Evolutionary conservation across 192 early-diverging fungal genomes (phyloP).

Genomic region (Haplosporangium gracile): DNA sequence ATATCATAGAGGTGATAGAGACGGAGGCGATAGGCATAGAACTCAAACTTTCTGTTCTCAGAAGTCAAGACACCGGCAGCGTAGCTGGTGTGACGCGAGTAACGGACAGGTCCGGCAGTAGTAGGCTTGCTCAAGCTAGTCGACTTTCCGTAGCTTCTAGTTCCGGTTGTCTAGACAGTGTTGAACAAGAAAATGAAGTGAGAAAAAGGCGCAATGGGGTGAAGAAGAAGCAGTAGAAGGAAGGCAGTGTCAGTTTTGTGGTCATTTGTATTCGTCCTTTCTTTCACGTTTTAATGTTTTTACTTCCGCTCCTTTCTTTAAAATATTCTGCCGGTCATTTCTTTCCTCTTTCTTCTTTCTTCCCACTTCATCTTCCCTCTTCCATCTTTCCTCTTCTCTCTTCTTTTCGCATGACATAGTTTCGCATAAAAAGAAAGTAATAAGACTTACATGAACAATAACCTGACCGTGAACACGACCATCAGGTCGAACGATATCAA

Average conservation of each 20-base stretch:
- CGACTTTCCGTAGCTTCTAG: constrained; percentile 15
- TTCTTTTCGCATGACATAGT: not conserved
- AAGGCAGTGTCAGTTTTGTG: not conserved
- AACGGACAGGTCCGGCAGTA: constrained; percentile 37
- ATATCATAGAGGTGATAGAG: constrained; percentile 40
- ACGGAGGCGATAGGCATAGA: constrained; percentile 49
- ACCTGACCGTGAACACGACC: constrained; percentile 20
- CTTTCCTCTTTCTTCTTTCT: not conserved
- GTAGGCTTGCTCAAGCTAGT: constrained; percentile 15
- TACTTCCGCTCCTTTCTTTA: too few species aligned
- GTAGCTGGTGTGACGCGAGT: constrained; percentile 55
- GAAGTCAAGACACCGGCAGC: constrained; percentile 44
- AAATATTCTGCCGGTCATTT: not conserved
- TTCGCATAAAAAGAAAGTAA: not conserved
- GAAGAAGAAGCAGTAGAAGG: not conserved
- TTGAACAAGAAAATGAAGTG: not conserved
- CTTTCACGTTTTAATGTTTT: not conserved
- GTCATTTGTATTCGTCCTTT: not conserved
- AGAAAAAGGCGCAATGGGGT: too few species aligned
- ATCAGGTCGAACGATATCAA: constrained; percentile 35
- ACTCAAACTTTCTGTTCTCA: constrained; percentile 37
- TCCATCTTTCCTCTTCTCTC: not conserved
- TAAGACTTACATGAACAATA: constrained; percentile 21
- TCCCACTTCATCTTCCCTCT: not conserved
- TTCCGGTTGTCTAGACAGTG: constrained; percentile 20